Evolutionary conservation across 768 basidiomycete genomes (phyloP), one percentile per base, ranked within the genome.

Genomic region (Udeniomyces megalosporus): DNA sequence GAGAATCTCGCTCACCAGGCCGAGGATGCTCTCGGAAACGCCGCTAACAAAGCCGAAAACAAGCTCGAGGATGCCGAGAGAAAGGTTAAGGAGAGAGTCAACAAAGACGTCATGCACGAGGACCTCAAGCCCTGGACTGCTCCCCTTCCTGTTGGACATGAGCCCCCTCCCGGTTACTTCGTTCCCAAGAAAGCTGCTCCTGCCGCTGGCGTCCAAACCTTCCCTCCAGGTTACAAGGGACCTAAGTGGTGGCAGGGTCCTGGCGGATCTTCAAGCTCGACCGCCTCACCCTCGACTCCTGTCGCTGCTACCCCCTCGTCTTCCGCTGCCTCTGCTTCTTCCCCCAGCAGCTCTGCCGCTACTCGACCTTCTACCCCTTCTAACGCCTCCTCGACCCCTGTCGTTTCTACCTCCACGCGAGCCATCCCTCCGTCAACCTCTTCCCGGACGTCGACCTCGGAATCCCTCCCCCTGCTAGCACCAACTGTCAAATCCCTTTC

Each of bases 101-200:
- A 26, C 61, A 57, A 56, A 34, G 56, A 63, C 45, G 31, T 17
- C 54, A 4, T 63, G 47, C 50, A 67, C 68, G 49, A 71, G 54
- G 66, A 72, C 60, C 53, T 85, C 22, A 93, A 93, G 70, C 74
- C 76, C 49, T 79, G 75, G 20, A 84, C 84, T 6, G 58, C 31
- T 45, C 69, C 74, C 17, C 77, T 97, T 26, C 95, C 93, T n/a
- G 74, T 99, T 55, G 93, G 91, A 14, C 88, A 87, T 71, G 91
- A 96, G 73, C 88, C 85, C 11, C 92, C 93, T 35, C 88, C 88
- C 26, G 93, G 93, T 22, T 96, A 82, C 72, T 77, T 79, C 60
- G 79, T 82, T 44, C 82, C 86, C 44, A 67, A 66, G 57, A 42
- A 42, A 17, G 38, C 38, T 28, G 54, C 42, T 45, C 52, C 24